A percentile compares a stretch with the other conserved stretches of the same genome.
Conservation (phyloP, 2,329 filamentous ascomycete species). For the Fusarium sp. region DNA sequence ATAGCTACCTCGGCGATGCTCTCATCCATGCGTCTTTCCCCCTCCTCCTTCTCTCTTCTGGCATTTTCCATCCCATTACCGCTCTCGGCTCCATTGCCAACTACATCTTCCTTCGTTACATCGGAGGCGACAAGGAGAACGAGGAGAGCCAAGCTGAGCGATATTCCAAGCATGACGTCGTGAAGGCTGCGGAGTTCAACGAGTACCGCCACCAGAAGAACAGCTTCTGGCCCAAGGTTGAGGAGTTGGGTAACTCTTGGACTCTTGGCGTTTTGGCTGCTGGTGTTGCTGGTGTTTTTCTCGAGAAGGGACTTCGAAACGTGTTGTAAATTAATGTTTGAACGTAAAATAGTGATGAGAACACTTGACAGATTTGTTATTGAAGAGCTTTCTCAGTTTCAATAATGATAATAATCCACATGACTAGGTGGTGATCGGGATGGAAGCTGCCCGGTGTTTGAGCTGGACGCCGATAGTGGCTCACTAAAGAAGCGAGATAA, state of each 20-base stretch:
- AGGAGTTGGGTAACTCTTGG: slow-evolving; percentile 8
- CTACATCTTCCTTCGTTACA: slow-evolving; percentile 16
- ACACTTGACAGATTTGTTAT: no score
- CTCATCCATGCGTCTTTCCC: slow-evolving; percentile 18
- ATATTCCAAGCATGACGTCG: slow-evolving; percentile 5
- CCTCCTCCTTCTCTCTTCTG: slow-evolving; percentile 4
- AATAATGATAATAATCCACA: no score
- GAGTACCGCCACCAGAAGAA: slow-evolving; percentile 18
- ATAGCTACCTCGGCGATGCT: slow-evolving; percentile 10
- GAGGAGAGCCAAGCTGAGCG: slow-evolving; percentile 8
- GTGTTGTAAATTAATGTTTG: not conserved
- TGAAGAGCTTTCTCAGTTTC: no score
- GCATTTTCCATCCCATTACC: slow-evolving; percentile 2
- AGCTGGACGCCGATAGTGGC: no score
- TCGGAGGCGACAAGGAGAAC: slow-evolving; percentile 12
- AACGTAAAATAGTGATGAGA: not conserved
- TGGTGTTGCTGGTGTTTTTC: not conserved
- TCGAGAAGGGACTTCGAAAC: not conserved
- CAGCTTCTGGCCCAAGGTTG: slow-evolving; percentile 16
- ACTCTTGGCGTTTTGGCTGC: not conserved
- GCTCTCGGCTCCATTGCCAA: slow-evolving; percentile 7
- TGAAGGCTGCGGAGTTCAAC: not conserved
- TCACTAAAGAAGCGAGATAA: no score
- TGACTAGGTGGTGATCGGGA: no score
- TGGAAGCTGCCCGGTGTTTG: no score